These are phyloP conservation scores for Penicillium italicum DNA, from an alignment of 2,329 filamentous ascomycete species.

Conservation along the genomic window DNA sequence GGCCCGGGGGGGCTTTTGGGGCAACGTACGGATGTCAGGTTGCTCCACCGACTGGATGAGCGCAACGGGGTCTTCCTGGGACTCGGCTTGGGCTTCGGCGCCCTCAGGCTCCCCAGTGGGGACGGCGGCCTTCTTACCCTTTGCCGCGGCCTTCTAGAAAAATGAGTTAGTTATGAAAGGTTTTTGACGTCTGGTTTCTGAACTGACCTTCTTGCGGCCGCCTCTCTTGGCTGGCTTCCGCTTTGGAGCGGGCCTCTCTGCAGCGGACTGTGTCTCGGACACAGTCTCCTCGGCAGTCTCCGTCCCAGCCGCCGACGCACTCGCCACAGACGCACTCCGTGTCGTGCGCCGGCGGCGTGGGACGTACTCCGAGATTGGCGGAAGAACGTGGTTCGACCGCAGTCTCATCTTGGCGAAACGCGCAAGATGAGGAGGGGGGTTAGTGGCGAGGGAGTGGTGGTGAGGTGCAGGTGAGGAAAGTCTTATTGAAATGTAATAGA, in stretches of 20 bases:
- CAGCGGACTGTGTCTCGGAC: neutral
- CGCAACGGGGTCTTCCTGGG: neutral
- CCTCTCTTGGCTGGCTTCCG: neutral
- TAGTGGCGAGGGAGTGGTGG: neutral
- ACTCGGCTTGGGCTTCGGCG: neutral
- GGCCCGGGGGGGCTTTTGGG: neutral
- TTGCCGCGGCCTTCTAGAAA: neutral
- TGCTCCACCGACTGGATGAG: neutral
- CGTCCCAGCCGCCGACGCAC: too few species aligned
- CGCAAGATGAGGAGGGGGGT: neutral
- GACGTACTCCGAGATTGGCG: constrained; percentile 19
- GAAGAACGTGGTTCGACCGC: constrained; percentile 39
- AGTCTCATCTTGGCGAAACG: constrained; percentile 33
- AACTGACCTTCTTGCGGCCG: constrained; percentile 1
- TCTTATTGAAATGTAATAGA: neutral
- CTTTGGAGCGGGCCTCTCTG: constrained; percentile 3
- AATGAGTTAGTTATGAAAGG: neutral
- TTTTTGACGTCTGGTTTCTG: neutral
- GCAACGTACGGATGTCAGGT: constrained; percentile 1
- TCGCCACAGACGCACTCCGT: too few species aligned
- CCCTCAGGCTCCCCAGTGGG: neutral
- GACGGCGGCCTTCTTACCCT: neutral
- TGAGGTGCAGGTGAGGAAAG: neutral
- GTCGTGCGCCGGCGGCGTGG: constrained; percentile 17
- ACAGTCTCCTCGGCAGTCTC: too few species aligned